Evolutionary conservation across 805 yeast species (phyloP).

Genomic region (Debaryomyces tyrocola): DNA sequence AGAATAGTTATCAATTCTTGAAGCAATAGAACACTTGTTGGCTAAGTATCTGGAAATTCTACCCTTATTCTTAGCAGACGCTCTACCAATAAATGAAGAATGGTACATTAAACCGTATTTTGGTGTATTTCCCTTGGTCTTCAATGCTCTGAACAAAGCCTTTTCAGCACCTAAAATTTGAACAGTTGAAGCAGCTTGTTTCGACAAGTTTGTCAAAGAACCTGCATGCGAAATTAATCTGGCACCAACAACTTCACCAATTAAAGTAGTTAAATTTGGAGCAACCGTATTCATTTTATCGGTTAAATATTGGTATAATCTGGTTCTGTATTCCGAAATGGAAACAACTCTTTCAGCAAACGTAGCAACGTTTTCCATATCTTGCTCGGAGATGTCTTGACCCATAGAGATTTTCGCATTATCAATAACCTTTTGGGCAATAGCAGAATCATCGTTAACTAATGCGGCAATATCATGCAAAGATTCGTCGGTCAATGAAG

Average conservation of each 20-base stretch:
- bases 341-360: slow-evolving; percentile 94
- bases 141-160: slow-evolving; percentile 93
- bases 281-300: slow-evolving; percentile 98
- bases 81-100: slow-evolving; percentile 91
- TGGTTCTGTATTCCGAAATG: slow-evolving; percentile 85
- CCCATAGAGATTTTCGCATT: slow-evolving; percentile 99
- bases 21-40: slow-evolving; percentile 98
- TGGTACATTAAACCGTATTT: slow-evolving; percentile 95
- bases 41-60: slow-evolving; percentile 98
- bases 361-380: slow-evolving; percentile 85
- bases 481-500: slow-evolving; percentile 86
- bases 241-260: slow-evolving; percentile 99
- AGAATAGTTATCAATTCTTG: slow-evolving; percentile 96
- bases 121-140: slow-evolving; percentile 96
- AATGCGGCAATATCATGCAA: slow-evolving; percentile 90
- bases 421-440: slow-evolving; percentile 86
- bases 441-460: slow-evolving; percentile 86
- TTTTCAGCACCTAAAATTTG: slow-evolving; percentile 98
- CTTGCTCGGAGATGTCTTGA: slow-evolving; percentile 93
- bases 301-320: slow-evolving; percentile 79
- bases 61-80: slow-evolving; percentile 96
- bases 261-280: slow-evolving; percentile 92
- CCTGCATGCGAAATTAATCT: slow-evolving; percentile 98
- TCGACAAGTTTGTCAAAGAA: slow-evolving; percentile 91
- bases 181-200: slow-evolving; percentile 98